phyloP scores from a whole-genome alignment of 257 asterid genomes.

The Perilla frutescens region DNA sequence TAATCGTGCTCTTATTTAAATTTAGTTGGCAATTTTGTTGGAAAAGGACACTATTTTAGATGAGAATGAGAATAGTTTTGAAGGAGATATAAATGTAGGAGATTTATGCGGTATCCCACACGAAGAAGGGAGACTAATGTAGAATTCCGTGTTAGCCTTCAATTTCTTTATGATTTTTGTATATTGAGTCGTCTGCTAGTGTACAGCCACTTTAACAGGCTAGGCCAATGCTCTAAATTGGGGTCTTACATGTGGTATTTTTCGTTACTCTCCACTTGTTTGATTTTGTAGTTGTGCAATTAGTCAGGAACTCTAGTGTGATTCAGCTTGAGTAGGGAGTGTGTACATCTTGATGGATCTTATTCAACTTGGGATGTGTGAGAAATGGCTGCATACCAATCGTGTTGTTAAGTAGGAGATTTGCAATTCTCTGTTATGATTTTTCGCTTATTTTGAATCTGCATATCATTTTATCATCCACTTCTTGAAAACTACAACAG shows the following conservation, averaged over 20 bases:
- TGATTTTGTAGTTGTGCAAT: too few relatives aligned
- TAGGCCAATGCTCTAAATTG: too few relatives aligned
- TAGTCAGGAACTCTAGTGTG: background rate
- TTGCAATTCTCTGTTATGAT: slow-evolving; percentile 5
- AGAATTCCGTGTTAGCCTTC: too few relatives aligned
- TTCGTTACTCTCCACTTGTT: too few relatives aligned
- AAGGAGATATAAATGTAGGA: background rate
- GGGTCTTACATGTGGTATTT: too few relatives aligned
- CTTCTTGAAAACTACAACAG: background rate
- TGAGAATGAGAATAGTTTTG: background rate
- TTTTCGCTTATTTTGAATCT: background rate
- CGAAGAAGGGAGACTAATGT: background rate
- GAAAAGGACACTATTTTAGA: background rate
- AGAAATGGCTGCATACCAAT: slow-evolving; percentile 1
- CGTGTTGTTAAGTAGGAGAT: background rate
- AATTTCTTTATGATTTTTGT: background rate
- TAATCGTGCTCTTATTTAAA: background rate
- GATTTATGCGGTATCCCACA: too few relatives aligned
- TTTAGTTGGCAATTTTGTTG: background rate
- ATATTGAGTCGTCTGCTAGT: background rate
- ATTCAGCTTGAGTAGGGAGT: background rate
- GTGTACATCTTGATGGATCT: background rate
- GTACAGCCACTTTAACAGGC: background rate
- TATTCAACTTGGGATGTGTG: background rate
- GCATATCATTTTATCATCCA: background rate